A percentile compares a stretch with the other conserved stretches of the same genome.
Evolutionary conservation across 1,284 basidiomycete genomes (phyloP).

Genomic region (Trichosporon ovoides): DNA sequence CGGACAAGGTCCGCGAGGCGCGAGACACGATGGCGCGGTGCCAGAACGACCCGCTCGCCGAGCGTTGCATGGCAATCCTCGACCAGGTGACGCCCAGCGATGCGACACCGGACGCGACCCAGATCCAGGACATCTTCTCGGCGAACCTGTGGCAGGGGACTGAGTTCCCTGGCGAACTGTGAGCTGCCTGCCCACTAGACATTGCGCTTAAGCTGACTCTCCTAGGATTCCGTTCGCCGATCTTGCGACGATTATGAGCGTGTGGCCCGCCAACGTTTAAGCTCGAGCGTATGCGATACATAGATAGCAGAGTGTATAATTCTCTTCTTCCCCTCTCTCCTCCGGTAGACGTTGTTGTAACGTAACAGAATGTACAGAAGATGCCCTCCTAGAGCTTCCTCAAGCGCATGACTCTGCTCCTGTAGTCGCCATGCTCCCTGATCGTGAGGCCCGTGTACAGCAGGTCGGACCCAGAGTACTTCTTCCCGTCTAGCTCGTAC

Average conservation of each 20-base stretch:
- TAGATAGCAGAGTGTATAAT: too few relatives aligned
- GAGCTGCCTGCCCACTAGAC: background rate
- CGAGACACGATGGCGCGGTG: slow-evolving; percentile 13
- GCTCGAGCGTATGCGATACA: background rate
- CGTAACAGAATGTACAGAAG: too few relatives aligned
- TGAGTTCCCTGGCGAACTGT: slow-evolving; percentile 12
- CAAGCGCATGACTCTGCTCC: slow-evolving; percentile 7
- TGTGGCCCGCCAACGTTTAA: slow-evolving; percentile 14
- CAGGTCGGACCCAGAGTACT: slow-evolving; percentile 11
- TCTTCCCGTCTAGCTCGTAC: slow-evolving; percentile 22
- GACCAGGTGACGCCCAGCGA: slow-evolving; percentile 16
- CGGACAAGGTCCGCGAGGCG: slow-evolving; percentile 15
- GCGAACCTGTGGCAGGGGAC: slow-evolving; percentile 15
- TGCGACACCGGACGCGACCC: background rate
- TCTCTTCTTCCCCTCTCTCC: too few relatives aligned
- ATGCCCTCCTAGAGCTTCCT: too few relatives aligned
- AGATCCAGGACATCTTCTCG: slow-evolving; percentile 14
- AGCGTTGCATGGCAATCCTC: slow-evolving; percentile 19
- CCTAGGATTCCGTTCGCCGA: slow-evolving; percentile 19
- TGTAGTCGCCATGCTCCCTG: slow-evolving; percentile 9
- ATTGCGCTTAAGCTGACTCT: background rate
- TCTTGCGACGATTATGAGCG: slow-evolving; percentile 15
- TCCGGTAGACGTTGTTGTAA: too few relatives aligned
- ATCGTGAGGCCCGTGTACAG: slow-evolving; percentile 8
- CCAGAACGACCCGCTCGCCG: slow-evolving; percentile 20